phyloP scores from a whole-genome alignment of 1,284 basidiomycete species.

The Papiliotrema nemorosa region DNA sequence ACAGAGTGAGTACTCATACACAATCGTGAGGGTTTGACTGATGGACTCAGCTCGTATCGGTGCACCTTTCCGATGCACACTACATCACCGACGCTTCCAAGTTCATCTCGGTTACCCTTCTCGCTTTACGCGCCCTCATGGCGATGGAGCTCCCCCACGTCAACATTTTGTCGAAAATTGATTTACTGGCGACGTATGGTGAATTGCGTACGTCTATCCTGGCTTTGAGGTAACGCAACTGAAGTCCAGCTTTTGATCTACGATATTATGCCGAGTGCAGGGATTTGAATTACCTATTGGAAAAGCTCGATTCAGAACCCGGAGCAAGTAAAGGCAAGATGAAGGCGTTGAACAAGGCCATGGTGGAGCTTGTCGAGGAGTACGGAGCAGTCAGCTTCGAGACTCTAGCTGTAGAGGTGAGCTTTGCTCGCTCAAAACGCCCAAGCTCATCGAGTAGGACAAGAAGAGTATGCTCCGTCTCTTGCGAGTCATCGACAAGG shows the following conservation, averaged over 20 bases:
- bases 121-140: constrained; percentile 94
- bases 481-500: constrained; percentile 75
- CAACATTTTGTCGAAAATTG: constrained; percentile 95
- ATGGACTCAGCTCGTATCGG: constrained; percentile 71
- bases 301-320: constrained; percentile 59
- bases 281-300: constrained; percentile 85
- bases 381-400: constrained; percentile 94
- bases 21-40: background rate
- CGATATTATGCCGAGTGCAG: constrained; percentile 98
- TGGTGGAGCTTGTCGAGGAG: constrained; percentile 90
- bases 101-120: constrained; percentile 87
- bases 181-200: constrained; percentile 80
- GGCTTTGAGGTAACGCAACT: background rate
- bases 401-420: constrained; percentile 88
- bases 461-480: constrained; percentile 89
- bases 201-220: constrained; percentile 66
- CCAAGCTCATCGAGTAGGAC: constrained; percentile 57
- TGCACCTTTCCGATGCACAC: constrained; percentile 94
- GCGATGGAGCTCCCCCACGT: constrained; percentile 95
- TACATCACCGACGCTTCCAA: constrained; percentile 95
- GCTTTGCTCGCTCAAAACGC: constrained; percentile 14
- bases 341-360: constrained; percentile 75
- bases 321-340: constrained; percentile 66
- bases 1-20: constrained; percentile 63
- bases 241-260: constrained; percentile 78